Conservation (phyloP, 768 basidiomycete species). For the Dentipellis fragilis region DNA sequence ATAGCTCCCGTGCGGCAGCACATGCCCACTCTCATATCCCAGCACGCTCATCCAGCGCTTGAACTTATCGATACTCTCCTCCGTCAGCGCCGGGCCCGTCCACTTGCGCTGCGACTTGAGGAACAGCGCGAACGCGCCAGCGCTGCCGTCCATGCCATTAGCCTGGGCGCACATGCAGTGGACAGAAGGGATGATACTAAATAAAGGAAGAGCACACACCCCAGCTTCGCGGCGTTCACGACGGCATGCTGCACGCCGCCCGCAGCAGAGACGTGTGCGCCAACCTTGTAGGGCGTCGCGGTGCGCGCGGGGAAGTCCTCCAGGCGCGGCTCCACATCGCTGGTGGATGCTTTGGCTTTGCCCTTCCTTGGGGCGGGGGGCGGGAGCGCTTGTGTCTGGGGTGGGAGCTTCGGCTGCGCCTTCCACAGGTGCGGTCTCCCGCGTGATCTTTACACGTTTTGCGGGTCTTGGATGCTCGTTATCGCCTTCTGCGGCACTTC, state of each 20-base stretch:
- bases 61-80: conserved; percentile 45
- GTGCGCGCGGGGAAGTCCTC: conserved; percentile 19
- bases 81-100: conserved; percentile 50
- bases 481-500: too few species aligned
- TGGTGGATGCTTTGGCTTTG: conserved; percentile 5
- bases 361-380: background rate
- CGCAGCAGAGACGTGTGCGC: conserved; percentile 75
- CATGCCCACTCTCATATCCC: conserved; percentile 48
- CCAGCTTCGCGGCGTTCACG: conserved; percentile 57
- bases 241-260: conserved; percentile 74
- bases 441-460: background rate
- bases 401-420: background rate
- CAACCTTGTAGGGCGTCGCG: conserved; percentile 48
- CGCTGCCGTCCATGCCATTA: conserved; percentile 29
- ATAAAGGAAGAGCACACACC: conserved; percentile 31
- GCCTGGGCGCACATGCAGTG: background rate
- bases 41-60: conserved; percentile 49
- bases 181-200: background rate
- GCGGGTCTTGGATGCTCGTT: background rate
- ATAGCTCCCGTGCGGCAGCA: conserved; percentile 81
- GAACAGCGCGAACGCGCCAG: conserved; percentile 79
- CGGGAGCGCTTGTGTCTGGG: background rate
- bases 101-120: conserved; percentile 81
- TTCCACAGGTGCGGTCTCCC: background rate
- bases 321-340: conserved; percentile 8